Percentiles rank a stretch among this genome's conserved stretches.
phyloP scores from a whole-genome alignment of 2,329 filamentous ascomycete genomes.

The Fusarium continuum region DNA sequence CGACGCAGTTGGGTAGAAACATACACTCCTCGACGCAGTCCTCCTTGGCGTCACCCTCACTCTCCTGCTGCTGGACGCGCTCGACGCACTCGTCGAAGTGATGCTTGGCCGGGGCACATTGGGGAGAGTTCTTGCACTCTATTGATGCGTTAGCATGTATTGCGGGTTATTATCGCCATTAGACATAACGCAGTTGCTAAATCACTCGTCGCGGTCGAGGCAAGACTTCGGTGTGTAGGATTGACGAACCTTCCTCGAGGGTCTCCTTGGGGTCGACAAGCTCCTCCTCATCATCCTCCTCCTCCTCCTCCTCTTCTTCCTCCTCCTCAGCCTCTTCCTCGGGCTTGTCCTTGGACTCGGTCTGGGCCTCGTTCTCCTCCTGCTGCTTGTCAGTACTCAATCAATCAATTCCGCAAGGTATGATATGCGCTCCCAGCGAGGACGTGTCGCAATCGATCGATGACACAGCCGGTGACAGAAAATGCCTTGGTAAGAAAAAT shows the following conservation, averaged over 20 bases:
- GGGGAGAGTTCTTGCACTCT: conserved; percentile 90
- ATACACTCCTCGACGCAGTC: conserved; percentile 99
- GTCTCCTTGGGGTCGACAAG: conserved; percentile 88
- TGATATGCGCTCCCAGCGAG: background rate
- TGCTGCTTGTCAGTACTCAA: conserved; percentile 36
- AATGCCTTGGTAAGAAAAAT: conserved; percentile 33
- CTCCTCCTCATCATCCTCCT: conserved; percentile 81
- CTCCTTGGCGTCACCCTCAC: conserved; percentile 79
- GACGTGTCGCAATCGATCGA: conserved; percentile 28
- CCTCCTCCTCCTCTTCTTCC: conserved; percentile 63
- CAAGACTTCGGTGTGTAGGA: background rate
- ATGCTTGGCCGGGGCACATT: conserved; percentile 91
- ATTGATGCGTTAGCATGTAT: conserved; percentile 40
- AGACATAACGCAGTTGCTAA: conserved; percentile 25
- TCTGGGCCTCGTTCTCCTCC: conserved; percentile 61
- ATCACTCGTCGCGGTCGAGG: conserved; percentile 28
- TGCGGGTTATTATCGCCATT: conserved; percentile 14
- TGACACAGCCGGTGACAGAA: conserved; percentile 12
- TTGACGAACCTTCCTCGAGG: conserved; percentile 85
- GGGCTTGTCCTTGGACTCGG: conserved; percentile 49
- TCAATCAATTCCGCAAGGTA: background rate
- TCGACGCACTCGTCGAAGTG: conserved; percentile 98
- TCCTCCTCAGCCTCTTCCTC: conserved; percentile 53
- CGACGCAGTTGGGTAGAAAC: conserved; percentile 11
- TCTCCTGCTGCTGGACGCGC: conserved; percentile 75